Evolutionary conservation across 352 stramenopile genomes (phyloP).

Genomic region (Detonula confervacea): DNA sequence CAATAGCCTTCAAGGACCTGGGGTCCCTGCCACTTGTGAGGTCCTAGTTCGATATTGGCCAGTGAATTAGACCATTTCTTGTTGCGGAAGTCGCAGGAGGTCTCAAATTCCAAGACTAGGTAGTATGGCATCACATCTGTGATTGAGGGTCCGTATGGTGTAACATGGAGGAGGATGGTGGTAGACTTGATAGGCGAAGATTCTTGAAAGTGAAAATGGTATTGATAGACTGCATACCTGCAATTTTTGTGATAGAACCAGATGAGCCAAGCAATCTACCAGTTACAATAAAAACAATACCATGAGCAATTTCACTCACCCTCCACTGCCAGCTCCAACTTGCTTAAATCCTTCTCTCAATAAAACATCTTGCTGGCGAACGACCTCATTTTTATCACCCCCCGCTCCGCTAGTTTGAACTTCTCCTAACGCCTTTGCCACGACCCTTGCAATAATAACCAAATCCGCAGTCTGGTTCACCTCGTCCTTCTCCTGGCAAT

Average conservation of each 20-base stretch:
- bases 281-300: too few species aligned
- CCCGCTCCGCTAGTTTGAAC: constrained; percentile 37
- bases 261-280: neutral
- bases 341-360: constrained; percentile 57
- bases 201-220: constrained; percentile 23
- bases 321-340: constrained; percentile 64
- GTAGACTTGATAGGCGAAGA: constrained; percentile 19
- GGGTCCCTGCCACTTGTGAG: constrained; percentile 34
- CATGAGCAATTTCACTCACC: constrained; percentile 43
- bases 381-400: constrained; percentile 11
- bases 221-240: constrained; percentile 60
- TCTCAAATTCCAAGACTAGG: constrained; percentile 69
- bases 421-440: constrained; percentile 65
- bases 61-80: constrained; percentile 56
- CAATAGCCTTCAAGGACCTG: constrained; percentile 60
- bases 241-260: neutral
- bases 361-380: constrained; percentile 49
- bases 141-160: constrained; percentile 79
- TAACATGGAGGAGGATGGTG: constrained; percentile 67
- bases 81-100: constrained; percentile 34
- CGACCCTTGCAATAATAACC: constrained; percentile 52
- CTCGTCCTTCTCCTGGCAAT: constrained; percentile 72
- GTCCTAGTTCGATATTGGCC: constrained; percentile 14
- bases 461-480: constrained; percentile 66
- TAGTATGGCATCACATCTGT: constrained; percentile 74